Evolutionary conservation across 805 yeast genomes (phyloP).

Genomic region (Wickerhamiella domercqiae): DNA sequence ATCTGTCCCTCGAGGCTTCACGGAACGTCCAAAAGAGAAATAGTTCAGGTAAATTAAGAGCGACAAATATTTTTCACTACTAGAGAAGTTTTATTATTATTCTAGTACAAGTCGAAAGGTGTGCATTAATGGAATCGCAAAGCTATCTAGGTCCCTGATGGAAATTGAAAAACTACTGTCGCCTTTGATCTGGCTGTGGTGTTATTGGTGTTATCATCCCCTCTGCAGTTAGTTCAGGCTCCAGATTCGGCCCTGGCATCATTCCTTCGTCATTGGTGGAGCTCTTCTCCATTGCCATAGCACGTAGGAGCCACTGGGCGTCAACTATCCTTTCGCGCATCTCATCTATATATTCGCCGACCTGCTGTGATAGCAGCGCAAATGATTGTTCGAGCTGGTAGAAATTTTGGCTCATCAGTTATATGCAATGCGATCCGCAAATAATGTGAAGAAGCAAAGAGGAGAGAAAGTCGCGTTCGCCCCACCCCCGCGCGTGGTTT

Average conservation of each 20-base stretch:
- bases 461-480: not conserved
- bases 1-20: slow-evolving; percentile 33
- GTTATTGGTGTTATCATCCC: not conserved
- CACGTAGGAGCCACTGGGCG: slow-evolving; percentile 1
- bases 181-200: not conserved
- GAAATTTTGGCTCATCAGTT: not conserved
- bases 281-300: too few relatives aligned
- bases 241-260: too few relatives aligned
- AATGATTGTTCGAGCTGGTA: slow-evolving; percentile 1
- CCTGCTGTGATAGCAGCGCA: not conserved
- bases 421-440: too few relatives aligned
- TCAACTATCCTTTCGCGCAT: slow-evolving; percentile 1
- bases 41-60: not conserved
- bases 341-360: slow-evolving; percentile 1
- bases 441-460: too few relatives aligned
- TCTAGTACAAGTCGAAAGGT: too few relatives aligned
- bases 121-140: not conserved
- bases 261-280: too few relatives aligned
- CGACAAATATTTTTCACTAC: not conserved
- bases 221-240: too few relatives aligned
- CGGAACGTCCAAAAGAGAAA: not conserved
- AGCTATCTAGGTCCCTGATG: not conserved
- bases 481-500: not conserved
- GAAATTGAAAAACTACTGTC: too few relatives aligned
- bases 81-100: too few relatives aligned